Percentiles rank a stretch among this genome's conserved stretches.
Conservation (phyloP, 1,139 yeast genomes). For the Taiozyma sp. region DNA sequence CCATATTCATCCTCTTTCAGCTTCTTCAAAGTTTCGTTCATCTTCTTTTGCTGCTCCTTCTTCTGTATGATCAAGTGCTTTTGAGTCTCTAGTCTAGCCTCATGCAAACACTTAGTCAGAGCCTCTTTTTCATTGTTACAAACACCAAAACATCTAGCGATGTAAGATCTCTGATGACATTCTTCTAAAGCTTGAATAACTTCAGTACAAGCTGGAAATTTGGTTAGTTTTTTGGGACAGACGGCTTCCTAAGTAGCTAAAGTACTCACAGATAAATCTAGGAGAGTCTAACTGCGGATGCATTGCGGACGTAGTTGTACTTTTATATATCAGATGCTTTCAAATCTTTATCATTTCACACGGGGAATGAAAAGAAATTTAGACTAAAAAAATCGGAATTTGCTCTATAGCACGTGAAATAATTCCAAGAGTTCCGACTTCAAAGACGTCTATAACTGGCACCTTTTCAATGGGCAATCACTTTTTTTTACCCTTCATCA, state of each 20-base stretch:
- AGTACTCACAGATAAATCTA: slow-evolving; percentile 32
- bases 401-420: not conserved
- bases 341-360: not conserved
- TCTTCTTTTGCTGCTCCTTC: slow-evolving; percentile 49
- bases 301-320: slow-evolving; percentile 22
- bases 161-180: slow-evolving; percentile 73
- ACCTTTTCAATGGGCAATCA: not conserved
- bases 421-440: not conserved
- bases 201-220: slow-evolving; percentile 57
- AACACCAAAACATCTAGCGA: slow-evolving; percentile 73
- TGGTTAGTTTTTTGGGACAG: not conserved
- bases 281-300: slow-evolving; percentile 40
- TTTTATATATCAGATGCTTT: not conserved
- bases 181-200: slow-evolving; percentile 86
- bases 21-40: slow-evolving; percentile 54
- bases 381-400: not conserved
- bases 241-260: no score
- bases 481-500: not conserved
- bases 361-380: no score
- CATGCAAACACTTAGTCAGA: slow-evolving; percentile 72
- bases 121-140: slow-evolving; percentile 87
- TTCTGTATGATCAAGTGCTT: slow-evolving; percentile 56
- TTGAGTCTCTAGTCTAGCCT: slow-evolving; percentile 67
- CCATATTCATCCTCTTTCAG: slow-evolving; percentile 79
- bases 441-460: not conserved